A percentile compares a stretch with the other conserved stretches of the same genome.
phyloP scores from a whole-genome alignment of 2,329 filamentous ascomycete species.

The Aspergillus costaricaensis region DNA sequence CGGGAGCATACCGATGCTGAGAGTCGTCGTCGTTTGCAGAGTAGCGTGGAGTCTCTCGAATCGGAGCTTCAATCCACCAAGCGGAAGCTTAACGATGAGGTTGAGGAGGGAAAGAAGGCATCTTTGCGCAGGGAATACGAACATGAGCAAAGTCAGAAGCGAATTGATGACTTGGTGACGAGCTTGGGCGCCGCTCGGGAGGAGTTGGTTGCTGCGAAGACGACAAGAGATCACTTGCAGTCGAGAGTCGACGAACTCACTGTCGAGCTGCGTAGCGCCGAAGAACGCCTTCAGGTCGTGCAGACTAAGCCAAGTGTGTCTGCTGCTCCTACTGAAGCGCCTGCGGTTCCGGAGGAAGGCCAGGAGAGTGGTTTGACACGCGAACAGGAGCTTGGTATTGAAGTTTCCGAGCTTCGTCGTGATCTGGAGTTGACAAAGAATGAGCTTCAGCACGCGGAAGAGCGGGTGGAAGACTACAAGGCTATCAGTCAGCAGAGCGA shows the following conservation, averaged over 20 bases:
- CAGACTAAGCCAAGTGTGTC: conserved; percentile 75
- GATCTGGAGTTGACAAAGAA: conserved; percentile 78
- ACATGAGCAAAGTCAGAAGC: conserved; percentile 80
- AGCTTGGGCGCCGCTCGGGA: conserved; percentile 80
- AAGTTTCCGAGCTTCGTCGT: conserved; percentile 82
- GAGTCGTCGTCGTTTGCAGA: conserved; percentile 74
- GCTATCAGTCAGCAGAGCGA: conserved; percentile 83
- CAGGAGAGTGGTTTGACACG: conserved; percentile 62
- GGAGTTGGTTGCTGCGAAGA: conserved; percentile 82
- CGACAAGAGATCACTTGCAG: conserved; percentile 85
- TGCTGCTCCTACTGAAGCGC: conserved; percentile 48
- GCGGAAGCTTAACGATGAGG: conserved; percentile 78
- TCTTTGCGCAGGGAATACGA: conserved; percentile 87
- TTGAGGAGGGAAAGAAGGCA: conserved; percentile 81
- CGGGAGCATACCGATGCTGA: conserved; percentile 83
- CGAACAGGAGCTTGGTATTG: conserved; percentile 78
- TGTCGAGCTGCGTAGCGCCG: conserved; percentile 82
- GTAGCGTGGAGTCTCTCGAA: conserved; percentile 76
- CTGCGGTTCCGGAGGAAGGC: conserved; percentile 44
- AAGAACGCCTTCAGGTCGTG: conserved; percentile 80
- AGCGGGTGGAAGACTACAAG: conserved; percentile 84
- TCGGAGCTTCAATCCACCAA: conserved; percentile 75
- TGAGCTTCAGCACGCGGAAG: conserved; percentile 78
- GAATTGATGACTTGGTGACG: conserved; percentile 86
- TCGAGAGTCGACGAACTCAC: conserved; percentile 84